Base-by-base conservation (phyloP, 2,329 filamentous ascomycete species). In the Macrophomina pseudophaseolina region DNA sequence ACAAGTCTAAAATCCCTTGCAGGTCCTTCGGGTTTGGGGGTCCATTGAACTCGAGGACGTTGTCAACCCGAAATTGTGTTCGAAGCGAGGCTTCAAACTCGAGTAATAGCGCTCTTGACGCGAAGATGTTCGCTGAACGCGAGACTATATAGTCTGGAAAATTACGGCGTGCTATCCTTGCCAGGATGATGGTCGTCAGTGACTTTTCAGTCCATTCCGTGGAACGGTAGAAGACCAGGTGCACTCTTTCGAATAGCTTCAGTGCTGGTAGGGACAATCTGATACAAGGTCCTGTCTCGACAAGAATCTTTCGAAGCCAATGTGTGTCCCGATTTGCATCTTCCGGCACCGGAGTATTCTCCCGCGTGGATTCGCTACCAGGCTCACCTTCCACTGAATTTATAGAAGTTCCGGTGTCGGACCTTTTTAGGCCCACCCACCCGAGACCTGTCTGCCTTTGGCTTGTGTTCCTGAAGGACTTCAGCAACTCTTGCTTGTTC, bases 151-250 rank as follows among this genome's bases (percentile, higher is more conserved):
- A 99, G 3, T 90, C 84, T 0, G 94, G 94, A 70, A 97, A 99
- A 75, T 94, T 95, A 42, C 92, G 86, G 51, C 89, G 87, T 1
- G 94, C 92, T 66, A 97, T 97, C 70, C 94, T 94, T 7, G 95
- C 92, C 5, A 99, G 85, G 52, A 99, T 97, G 64, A 98, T 94
- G 0, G 94, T 94, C 1, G 93, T 98, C 14, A 99, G 82, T 1
- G 94, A 97, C 77, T 97, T 98, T 73, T 98, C 94, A 0, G 94
- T 97, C 95, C 95, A 99, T 76, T 97, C 92, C 0, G 93, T 96
- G 9, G 94, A 97, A 67, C 94, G 87, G 77, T 98, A 98, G 77
- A 97, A 99, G 33, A 99, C 93, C 2, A 99, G 82, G 79, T 98
- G 95, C 0, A 98, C 93, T 32, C 95, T 88, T 77, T 97, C 93